Percentiles rank a stretch among this genome's conserved stretches.
These are phyloP conservation scores for Phytophthora pseudosyringae DNA, from an alignment of 352 stramenopile species.

Conservation along the genomic window DNA sequence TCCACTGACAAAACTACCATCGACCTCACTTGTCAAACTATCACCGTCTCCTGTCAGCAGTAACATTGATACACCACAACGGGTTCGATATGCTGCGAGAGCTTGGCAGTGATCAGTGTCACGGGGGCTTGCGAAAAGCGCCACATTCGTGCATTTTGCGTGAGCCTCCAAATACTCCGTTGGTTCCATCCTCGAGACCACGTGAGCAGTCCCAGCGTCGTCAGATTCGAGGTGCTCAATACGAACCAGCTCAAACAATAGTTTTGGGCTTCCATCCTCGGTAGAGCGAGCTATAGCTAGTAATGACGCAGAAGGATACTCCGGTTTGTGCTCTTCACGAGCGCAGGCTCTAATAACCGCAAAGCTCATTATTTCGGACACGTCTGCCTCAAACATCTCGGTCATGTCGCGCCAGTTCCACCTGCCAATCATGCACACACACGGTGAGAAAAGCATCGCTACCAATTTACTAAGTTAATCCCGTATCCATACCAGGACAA, in stretches of 20 bases:
- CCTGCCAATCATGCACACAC: slow-evolving; percentile 24
- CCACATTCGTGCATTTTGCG: slow-evolving; percentile 1
- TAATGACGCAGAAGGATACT: not conserved
- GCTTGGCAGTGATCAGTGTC: not conserved
- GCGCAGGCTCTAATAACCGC: not conserved
- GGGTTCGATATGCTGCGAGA: slow-evolving; percentile 17
- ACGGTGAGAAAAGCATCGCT: not conserved
- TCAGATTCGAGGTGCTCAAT: slow-evolving; percentile 8
- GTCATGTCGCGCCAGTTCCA: slow-evolving; percentile 47
- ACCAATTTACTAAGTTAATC: not conserved
- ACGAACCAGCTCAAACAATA: slow-evolving; percentile 14
- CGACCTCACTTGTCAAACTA: slow-evolving; percentile 1
- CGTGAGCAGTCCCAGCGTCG: not conserved
- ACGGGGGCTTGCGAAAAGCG: not conserved
- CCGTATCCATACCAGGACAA: slow-evolving; percentile 36
- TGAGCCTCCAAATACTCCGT: not conserved
- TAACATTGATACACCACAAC: slow-evolving; percentile 13
- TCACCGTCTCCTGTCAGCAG: slow-evolving; percentile 1
- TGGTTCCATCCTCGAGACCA: slow-evolving; percentile 8
- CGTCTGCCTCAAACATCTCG: slow-evolving; percentile 24
- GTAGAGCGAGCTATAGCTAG: slow-evolving; percentile 15
- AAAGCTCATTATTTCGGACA: slow-evolving; percentile 32
- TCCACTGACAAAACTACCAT: slow-evolving; percentile 11
- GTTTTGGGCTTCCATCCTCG: not conserved
- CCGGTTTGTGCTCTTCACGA: not conserved